A percentile compares a stretch with the other conserved stretches of the same genome.
Evolutionary conservation across 371 early-diverging fungal genomes (phyloP).

Genomic region (Actinomucor elegans): DNA sequence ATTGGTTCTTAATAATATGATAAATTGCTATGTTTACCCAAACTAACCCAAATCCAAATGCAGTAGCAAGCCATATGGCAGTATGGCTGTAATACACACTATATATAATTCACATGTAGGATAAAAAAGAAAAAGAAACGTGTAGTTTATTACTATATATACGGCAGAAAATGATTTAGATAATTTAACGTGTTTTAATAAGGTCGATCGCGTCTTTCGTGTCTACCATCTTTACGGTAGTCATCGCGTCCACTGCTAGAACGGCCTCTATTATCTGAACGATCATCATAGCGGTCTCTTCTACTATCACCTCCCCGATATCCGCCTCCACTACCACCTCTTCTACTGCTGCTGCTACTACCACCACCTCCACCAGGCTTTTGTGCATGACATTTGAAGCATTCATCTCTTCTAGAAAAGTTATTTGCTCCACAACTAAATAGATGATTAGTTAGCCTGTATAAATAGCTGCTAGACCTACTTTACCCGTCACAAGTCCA

Average conservation of each 20-base stretch:
- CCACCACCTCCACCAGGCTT: slow-evolving; percentile 19
- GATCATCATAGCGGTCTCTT: slow-evolving; percentile 13
- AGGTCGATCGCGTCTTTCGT: slow-evolving; percentile 28
- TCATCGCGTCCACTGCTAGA: slow-evolving; percentile 10
- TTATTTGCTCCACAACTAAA: slow-evolving; percentile 33
- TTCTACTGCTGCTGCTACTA: slow-evolving; percentile 5
- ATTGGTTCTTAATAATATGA: no score
- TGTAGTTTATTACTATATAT: no score
- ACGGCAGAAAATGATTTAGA: no score
- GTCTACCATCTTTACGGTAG: slow-evolving; percentile 14
- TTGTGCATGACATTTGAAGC: slow-evolving; percentile 29
- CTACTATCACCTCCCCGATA: slow-evolving; percentile 8
- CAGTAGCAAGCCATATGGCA: no score
- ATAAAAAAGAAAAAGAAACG: no score
- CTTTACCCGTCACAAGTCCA: slow-evolving; percentile 32
- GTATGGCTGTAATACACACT: no score
- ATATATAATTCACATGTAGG: no score
- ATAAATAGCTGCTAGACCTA: not conserved
- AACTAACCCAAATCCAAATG: no score
- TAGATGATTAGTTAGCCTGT: not conserved
- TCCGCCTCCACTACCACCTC: slow-evolving; percentile 3
- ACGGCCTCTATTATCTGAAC: slow-evolving; percentile 9
- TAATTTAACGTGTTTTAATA: no score
- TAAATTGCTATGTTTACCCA: no score
- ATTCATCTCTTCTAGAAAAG: slow-evolving; percentile 30